Evolutionary conservation across 257 asterid species (phyloP), one percentile per base, ranked within the genome.

Genomic region (Solanum peruvianum): DNA sequence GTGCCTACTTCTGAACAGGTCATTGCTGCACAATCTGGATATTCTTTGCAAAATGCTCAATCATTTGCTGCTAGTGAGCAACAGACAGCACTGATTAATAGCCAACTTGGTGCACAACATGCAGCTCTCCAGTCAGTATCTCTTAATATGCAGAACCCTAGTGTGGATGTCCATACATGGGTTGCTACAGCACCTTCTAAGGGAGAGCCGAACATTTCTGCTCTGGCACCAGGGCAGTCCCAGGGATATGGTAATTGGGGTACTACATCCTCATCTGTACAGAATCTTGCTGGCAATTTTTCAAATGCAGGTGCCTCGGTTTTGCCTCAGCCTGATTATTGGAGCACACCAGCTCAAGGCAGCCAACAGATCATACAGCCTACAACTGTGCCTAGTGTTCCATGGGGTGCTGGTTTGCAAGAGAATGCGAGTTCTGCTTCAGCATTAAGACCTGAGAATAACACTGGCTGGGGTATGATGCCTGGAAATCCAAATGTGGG

Each of bases 401-500:
- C 93, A 5, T 96, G 98, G 98, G 90, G 91, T 39, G 76, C 89
- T 73, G 95, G 93, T 88, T 88, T 90, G 29, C 83, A 88, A 29
- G 93, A 91, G 13, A 91, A 89, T 90, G 87, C 71, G 76, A 62
- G 91, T 83, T n/a, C 94, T 71, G 85, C 91, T 72, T 78, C 91
- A 64, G 91, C 73, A 3, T 69, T 85, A 75, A 87, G 93, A 66
- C 93, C 95, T 44, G 94, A 92, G 60, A 94, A 91, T 91, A 94
- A 91, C 49, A 41, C 82, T 20, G 96, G 94, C 33, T 95, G 99
- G 99, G 93, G 92, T 9, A 16, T 93, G 42, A 49, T 92, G 91
- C 97, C 85, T 73, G 89, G 92, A 27, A 94, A 88, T 87, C 92
- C 92, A 9, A 94, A 93, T 89, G 89, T 90, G 92, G 94, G 96